Evolutionary conservation across 306 rosid genomes (phyloP).

Genomic region (Pyrus betulifolia): DNA sequence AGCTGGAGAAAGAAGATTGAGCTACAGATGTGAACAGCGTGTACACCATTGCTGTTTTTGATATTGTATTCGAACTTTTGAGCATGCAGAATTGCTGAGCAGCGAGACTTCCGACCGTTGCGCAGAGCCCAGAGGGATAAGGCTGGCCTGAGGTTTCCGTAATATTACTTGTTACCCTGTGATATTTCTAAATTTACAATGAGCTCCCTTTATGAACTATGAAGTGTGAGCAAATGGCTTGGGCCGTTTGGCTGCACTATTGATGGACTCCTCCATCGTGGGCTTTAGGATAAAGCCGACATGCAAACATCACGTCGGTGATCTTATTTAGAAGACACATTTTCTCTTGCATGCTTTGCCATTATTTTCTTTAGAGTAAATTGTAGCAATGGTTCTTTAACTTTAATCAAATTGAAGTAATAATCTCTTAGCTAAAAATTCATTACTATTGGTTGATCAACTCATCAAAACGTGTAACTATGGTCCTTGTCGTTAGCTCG

Average conservation of each 20-base stretch:
- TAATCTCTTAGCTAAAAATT: too few species aligned
- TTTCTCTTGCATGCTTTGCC: too few species aligned
- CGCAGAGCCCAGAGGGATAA: neutral
- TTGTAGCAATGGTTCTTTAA: too few species aligned
- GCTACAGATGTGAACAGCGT: slow-evolving; percentile 13
- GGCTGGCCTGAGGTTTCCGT: neutral
- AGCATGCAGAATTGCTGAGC: neutral
- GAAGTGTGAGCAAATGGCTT: neutral
- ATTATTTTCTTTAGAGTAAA: too few species aligned
- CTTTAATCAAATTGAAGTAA: rapidly evolving
- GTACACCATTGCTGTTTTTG: slow-evolving; percentile 12
- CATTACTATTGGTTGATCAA: rapidly evolving
- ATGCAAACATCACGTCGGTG: too few species aligned
- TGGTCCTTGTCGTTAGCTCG: rapidly evolving
- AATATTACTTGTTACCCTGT: neutral
- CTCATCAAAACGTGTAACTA: too few species aligned
- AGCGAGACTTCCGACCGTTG: neutral
- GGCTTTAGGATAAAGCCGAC: too few species aligned
- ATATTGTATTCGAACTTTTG: neutral
- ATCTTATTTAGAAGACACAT: too few species aligned
- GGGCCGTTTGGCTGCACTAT: neutral
- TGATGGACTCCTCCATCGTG: neutral
- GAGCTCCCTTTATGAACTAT: neutral
- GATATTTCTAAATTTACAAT: neutral
- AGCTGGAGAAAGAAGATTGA: slow-evolving; percentile 27